phyloP scores from a whole-genome alignment of 2,329 filamentous ascomycete genomes.

The Sordariomycetes sp. region DNA sequence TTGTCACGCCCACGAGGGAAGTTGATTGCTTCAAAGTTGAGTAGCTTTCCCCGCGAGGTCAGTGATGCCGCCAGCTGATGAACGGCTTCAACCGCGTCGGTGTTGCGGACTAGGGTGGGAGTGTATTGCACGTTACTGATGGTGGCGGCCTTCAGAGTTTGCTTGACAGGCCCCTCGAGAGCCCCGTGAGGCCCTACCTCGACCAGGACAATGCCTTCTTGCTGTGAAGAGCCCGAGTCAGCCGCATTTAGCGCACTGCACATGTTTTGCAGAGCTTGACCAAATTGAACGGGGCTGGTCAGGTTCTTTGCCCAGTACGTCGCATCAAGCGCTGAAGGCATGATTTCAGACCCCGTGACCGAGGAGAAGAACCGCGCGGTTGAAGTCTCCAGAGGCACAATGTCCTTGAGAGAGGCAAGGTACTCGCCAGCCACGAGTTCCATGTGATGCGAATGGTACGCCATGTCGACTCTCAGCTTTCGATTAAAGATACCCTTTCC shows the following conservation, averaged over 20 bases:
- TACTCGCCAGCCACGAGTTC: slow-evolving; percentile 13
- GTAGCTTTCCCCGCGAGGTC: slow-evolving; percentile 27
- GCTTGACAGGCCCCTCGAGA: slow-evolving; percentile 5
- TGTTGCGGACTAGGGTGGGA: slow-evolving; percentile 13
- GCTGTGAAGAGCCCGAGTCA: slow-evolving; percentile 20
- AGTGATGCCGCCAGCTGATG: slow-evolving; percentile 25
- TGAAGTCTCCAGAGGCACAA: background rate
- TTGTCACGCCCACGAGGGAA: background rate
- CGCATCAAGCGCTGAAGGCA: background rate
- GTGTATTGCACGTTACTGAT: background rate
- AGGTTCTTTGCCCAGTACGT: slow-evolving; percentile 26
- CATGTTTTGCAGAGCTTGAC: slow-evolving; percentile 11
- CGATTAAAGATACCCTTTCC: slow-evolving; percentile 4
- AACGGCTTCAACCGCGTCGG: background rate
- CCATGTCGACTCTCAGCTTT: slow-evolving; percentile 9
- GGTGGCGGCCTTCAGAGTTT: slow-evolving; percentile 10
- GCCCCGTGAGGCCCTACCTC: slow-evolving; percentile 10
- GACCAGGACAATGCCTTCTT: background rate
- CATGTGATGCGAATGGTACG: slow-evolving; percentile 11
- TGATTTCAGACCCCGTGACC: background rate
- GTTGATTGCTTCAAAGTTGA: slow-evolving; percentile 34
- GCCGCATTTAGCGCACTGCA: slow-evolving; percentile 10
- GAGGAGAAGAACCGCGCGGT: slow-evolving; percentile 3
- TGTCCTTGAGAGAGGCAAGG: background rate
- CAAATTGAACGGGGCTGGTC: slow-evolving; percentile 21